A percentile compares a stretch with the other conserved stretches of the same genome.
phyloP scores from a whole-genome alignment of 257 asterid genomes.

The Plectranthus barbatus region DNA sequence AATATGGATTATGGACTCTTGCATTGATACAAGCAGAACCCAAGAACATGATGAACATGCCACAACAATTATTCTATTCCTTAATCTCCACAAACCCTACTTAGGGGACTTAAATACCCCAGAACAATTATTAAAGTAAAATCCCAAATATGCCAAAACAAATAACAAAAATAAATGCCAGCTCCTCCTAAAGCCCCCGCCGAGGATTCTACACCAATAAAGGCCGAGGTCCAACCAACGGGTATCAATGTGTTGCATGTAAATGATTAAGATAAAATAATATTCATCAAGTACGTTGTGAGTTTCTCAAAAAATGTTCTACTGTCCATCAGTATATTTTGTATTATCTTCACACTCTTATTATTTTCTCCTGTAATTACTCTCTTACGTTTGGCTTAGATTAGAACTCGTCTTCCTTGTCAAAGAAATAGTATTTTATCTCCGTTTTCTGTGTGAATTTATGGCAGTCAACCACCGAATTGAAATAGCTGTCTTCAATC shows the following conservation, averaged over 20 bases:
- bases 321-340: not conserved
- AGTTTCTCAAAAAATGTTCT: not conserved
- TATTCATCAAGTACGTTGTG: not conserved
- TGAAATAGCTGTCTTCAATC: not conserved
- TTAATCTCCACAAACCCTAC: too few relatives aligned
- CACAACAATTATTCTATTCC: too few relatives aligned
- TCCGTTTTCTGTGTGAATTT: not conserved
- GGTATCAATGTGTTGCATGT: too few relatives aligned
- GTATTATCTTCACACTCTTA: not conserved
- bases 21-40: not conserved
- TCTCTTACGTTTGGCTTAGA: not conserved
- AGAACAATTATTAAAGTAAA: too few relatives aligned
- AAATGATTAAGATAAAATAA: not conserved
- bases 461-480: not conserved
- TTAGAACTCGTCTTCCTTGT: not conserved
- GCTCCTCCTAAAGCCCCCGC: too few relatives aligned
- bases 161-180: too few relatives aligned
- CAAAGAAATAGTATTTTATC: not conserved
- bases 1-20: not conserved
- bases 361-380: not conserved
- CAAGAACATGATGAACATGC: too few relatives aligned
- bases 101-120: too few relatives aligned
- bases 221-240: too few relatives aligned
- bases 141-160: too few relatives aligned
- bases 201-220: too few relatives aligned